phyloP scores from a whole-genome alignment of 495 filamentous ascomycete species.

The Talaromyces wortmannii region DNA sequence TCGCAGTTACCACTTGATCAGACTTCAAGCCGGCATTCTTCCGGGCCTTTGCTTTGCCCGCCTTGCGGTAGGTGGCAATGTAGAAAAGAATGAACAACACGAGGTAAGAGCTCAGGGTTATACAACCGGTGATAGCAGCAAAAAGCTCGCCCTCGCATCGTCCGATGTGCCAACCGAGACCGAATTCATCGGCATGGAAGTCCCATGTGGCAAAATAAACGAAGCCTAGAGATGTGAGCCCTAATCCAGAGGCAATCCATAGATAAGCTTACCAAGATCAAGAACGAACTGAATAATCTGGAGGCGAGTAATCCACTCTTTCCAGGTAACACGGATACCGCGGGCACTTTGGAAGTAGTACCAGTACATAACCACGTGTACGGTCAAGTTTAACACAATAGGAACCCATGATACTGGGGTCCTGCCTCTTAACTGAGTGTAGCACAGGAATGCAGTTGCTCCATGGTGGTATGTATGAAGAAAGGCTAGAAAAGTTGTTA shows the following conservation, averaged over 20 bases:
- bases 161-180: slow-evolving; percentile 36
- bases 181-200: slow-evolving; percentile 48
- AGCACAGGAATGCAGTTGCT: slow-evolving; percentile 64
- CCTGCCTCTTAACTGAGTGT: slow-evolving; percentile 61
- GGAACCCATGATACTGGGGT: slow-evolving; percentile 64
- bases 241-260: neutral
- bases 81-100: slow-evolving; percentile 99
- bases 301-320: slow-evolving; percentile 52
- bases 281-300: slow-evolving; percentile 55
- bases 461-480: slow-evolving; percentile 72
- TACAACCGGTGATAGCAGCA: slow-evolving; percentile 88
- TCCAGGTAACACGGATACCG: slow-evolving; percentile 53
- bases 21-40: neutral
- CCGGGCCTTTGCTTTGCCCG: slow-evolving; percentile 4
- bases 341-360: slow-evolving; percentile 57
- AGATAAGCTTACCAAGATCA: slow-evolving; percentile 40
- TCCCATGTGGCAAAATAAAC: slow-evolving; percentile 90
- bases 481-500: slow-evolving; percentile 47
- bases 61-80: slow-evolving; percentile 90
- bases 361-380: slow-evolving; percentile 66
- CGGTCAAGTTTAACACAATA: slow-evolving; percentile 60
- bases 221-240: slow-evolving; percentile 50
- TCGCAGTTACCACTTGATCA: slow-evolving; percentile 1
- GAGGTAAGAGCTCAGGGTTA: slow-evolving; percentile 86
- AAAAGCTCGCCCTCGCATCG: slow-evolving; percentile 95